These are phyloP conservation scores for Capsella rubella DNA, from an alignment of 441 rosid genomes.

Conservation along the genomic window DNA sequence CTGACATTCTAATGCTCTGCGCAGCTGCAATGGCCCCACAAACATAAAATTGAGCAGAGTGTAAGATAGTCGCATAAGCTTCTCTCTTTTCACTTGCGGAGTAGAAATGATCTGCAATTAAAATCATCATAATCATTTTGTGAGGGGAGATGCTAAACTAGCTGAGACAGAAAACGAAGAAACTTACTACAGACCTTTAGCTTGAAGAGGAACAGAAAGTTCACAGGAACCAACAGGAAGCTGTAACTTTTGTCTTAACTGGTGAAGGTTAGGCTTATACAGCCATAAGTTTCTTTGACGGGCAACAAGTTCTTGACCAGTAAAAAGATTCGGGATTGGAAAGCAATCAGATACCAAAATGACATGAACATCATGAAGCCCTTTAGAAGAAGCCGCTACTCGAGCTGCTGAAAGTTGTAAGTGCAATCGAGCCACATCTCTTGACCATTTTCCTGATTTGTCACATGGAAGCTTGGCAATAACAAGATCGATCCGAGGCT, in stretches of 20 bases:
- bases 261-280: conserved; percentile 68
- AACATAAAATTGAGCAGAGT: conserved; percentile 79
- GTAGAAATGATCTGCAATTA: conserved; percentile 61
- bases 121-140: conserved; percentile 22
- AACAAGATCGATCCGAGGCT: conserved; percentile 75
- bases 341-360: conserved; percentile 73
- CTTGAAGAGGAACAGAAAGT: conserved; percentile 79
- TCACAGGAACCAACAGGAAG: conserved; percentile 91
- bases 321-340: conserved; percentile 78
- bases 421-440: conserved; percentile 85
- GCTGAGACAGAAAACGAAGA: not conserved
- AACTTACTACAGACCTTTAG: conserved; percentile 63
- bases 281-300: conserved; percentile 73
- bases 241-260: conserved; percentile 62
- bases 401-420: conserved; percentile 84
- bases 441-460: conserved; percentile 69
- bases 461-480: conserved; percentile 83
- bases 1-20: conserved; percentile 85
- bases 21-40: conserved; percentile 93
- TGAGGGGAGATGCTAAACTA: not conserved
- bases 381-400: conserved; percentile 76
- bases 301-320: conserved; percentile 70
- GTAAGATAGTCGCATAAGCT: conserved; percentile 89
- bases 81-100: conserved; percentile 67
- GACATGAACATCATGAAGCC: conserved; percentile 71